A percentile compares a stretch with the other conserved stretches of the same genome.
phyloP scores from a whole-genome alignment of 139 green algal genomes.

The Pseudopediastrum boryanum region DNA sequence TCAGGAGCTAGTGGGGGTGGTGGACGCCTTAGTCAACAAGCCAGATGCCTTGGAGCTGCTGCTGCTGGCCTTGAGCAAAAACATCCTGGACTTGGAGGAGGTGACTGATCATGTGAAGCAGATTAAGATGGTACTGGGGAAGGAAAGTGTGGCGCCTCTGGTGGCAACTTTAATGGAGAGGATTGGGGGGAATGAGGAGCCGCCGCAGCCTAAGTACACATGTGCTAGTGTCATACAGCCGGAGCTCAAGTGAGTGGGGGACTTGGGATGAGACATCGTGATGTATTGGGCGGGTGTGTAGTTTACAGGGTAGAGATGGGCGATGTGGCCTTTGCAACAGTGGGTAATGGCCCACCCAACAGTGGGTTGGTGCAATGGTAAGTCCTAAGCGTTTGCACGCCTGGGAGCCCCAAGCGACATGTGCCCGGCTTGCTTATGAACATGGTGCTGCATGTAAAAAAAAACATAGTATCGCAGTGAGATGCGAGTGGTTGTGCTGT shows the following conservation, averaged over 20 bases:
- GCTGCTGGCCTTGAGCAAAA: conserved; percentile 29
- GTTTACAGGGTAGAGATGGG: not conserved
- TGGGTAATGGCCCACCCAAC: too few species aligned
- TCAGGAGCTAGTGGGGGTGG: conserved; percentile 37
- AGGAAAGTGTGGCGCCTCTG: conserved; percentile 15
- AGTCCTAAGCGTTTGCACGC: too few species aligned
- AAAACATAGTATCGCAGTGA: too few species aligned
- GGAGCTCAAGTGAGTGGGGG: conserved; percentile 32
- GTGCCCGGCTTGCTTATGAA: too few species aligned
- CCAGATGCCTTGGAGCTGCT: conserved; percentile 43
- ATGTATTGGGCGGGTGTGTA: not conserved
- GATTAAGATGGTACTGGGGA: conserved; percentile 28
- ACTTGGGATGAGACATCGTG: not conserved
- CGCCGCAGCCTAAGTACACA: conserved; percentile 32
- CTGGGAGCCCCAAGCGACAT: too few species aligned
- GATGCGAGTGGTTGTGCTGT: too few species aligned
- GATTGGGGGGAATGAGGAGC: conserved; percentile 1
- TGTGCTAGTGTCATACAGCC: conserved; percentile 40
- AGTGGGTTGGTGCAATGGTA: too few species aligned
- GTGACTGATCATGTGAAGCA: conserved; percentile 37
- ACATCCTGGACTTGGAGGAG: conserved; percentile 32
- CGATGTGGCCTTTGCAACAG: too few species aligned
- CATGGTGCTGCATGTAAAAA: too few species aligned
- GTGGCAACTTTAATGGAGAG: conserved; percentile 34
- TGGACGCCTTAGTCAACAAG: not conserved